phyloP scores from a whole-genome alignment of 129 eudicot species.

The Lactuca sativa region DNA sequence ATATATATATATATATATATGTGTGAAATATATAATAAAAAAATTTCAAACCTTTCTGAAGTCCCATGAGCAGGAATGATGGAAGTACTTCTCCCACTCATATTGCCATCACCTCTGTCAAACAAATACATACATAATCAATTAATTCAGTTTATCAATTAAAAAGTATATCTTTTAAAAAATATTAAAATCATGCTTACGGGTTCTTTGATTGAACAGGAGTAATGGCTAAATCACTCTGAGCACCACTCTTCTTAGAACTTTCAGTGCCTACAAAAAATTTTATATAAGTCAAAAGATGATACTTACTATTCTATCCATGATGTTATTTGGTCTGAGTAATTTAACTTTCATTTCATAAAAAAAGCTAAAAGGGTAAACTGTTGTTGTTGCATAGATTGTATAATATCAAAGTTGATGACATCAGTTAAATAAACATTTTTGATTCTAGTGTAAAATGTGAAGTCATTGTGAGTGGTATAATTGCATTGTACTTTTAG shows the following conservation, averaged over 20 bases:
- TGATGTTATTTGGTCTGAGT: conserved; percentile 6
- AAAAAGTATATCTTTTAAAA: not conserved
- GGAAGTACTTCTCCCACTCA: conserved; percentile 54
- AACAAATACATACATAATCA: conserved; percentile 11
- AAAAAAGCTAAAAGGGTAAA: not conserved
- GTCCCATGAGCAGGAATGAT: conserved; percentile 59
- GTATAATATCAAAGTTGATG: too few species aligned
- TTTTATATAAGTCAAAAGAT: conserved; percentile 10
- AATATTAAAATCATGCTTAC: conserved; percentile 39
- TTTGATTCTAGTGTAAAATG: too few species aligned
- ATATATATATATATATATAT: too few species aligned
- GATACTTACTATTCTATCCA: not conserved
- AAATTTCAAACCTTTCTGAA: conserved; percentile 64
- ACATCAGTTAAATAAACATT: too few species aligned
- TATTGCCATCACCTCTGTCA: conserved; percentile 53
- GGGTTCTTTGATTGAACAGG: conserved; percentile 49
- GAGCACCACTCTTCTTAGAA: conserved; percentile 57
- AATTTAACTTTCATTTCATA: not conserved
- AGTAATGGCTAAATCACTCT: conserved; percentile 52
- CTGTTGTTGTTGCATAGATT: not conserved
- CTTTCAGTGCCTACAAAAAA: conserved; percentile 50
- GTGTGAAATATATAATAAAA: too few species aligned
- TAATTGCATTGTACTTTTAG: too few species aligned
- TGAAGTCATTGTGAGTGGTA: too few species aligned
- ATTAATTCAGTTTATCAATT: conserved; percentile 20